A percentile compares a stretch with the other conserved stretches of the same genome.
These are phyloP conservation scores for Persicaria tinctoria DNA, from an alignment of 148 eudicot genomes.

Conservation along the genomic window DNA sequence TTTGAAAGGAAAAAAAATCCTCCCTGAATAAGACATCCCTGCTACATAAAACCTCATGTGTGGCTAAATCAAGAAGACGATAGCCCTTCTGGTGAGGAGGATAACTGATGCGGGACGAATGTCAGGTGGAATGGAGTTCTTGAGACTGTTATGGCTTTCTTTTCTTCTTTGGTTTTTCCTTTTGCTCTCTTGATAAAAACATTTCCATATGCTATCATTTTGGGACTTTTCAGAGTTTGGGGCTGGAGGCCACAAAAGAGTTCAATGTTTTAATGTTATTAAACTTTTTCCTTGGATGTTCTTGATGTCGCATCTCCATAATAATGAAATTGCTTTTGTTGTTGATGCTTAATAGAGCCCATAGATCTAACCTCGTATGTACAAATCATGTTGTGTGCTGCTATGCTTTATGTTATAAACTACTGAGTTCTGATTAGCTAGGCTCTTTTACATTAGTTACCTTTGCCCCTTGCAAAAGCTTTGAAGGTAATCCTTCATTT, in stretches of 20 bases:
- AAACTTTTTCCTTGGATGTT: not conserved
- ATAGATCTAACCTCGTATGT: constrained; percentile 54
- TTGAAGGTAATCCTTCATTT: constrained; percentile 51
- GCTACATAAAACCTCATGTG: too few species aligned
- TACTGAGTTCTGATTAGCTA: constrained; percentile 42
- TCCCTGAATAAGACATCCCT: too few species aligned
- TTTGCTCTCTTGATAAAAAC: not conserved
- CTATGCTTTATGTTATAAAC: constrained; percentile 79
- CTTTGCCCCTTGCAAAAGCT: constrained; percentile 87
- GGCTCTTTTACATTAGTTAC: constrained; percentile 73
- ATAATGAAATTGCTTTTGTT: not conserved
- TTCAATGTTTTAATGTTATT: not conserved
- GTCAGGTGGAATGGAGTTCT: not conserved
- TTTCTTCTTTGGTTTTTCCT: not conserved
- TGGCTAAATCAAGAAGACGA: too few species aligned
- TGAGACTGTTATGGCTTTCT: not conserved
- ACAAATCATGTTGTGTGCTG: constrained; percentile 73
- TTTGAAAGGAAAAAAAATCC: too few species aligned
- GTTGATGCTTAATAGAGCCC: constrained; percentile 20
- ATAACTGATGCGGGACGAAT: too few species aligned
- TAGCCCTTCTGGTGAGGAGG: too few species aligned
- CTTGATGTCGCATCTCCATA: not conserved
- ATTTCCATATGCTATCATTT: not conserved
- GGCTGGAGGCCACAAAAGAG: not conserved
- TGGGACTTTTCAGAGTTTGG: not conserved